Conservation (phyloP, 306 rosid species). For the Acmispon strigosus region DNA sequence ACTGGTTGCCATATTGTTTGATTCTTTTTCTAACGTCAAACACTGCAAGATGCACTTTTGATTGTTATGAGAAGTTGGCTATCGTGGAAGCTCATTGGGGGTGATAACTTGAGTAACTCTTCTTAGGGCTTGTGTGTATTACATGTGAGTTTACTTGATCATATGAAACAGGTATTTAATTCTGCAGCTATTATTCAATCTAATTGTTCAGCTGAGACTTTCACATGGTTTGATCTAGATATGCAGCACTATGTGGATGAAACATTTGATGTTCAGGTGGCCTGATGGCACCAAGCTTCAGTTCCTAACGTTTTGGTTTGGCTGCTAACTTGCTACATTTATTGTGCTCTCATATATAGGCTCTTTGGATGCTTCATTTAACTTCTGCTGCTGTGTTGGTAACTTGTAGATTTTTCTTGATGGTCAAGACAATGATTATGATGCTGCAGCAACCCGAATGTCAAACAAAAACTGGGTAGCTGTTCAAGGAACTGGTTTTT, state of each 20-base stretch:
- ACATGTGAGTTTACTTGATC: background rate
- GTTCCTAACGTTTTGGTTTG: background rate
- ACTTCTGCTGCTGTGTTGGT: background rate
- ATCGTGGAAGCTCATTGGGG: background rate
- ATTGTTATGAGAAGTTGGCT: slow-evolving; percentile 13
- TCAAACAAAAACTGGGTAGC: background rate
- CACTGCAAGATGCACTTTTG: slow-evolving; percentile 1
- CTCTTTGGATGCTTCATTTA: background rate
- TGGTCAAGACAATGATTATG: slow-evolving; percentile 15
- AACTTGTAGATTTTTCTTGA: slow-evolving; percentile 8
- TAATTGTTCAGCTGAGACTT: slow-evolving; percentile 9
- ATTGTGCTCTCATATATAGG: background rate
- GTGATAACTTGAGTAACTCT: background rate
- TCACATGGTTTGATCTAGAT: background rate
- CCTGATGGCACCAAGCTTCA: background rate
- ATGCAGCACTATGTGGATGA: background rate
- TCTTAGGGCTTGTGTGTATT: background rate
- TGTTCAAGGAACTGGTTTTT: slow-evolving; percentile 1
- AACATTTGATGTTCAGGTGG: slow-evolving; percentile 10
- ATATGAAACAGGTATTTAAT: slow-evolving; percentile 14
- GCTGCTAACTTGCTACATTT: background rate
- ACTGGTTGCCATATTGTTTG: slow-evolving; percentile 15
- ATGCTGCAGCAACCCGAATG: slow-evolving; percentile 9
- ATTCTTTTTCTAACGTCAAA: slow-evolving; percentile 17
- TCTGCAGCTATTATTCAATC: background rate